These are phyloP conservation scores for Candida verbasci DNA, from an alignment of 805 yeast genomes.

Conservation along the genomic window DNA sequence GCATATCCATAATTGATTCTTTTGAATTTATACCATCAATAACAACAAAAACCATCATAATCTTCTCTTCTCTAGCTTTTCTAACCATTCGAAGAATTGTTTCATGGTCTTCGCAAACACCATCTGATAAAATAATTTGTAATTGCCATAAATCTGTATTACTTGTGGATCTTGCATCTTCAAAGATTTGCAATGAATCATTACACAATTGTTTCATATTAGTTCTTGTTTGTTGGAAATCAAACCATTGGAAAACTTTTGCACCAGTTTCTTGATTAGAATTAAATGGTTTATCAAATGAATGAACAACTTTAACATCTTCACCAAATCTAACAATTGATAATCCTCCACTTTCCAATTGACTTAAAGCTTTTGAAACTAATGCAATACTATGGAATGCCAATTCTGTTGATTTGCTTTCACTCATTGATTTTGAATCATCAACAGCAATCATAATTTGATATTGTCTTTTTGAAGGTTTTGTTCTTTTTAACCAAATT, in stretches of 20 bases:
- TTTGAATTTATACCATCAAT: slow-evolving; percentile 83
- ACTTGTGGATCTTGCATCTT: slow-evolving; percentile 45
- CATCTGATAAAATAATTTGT: slow-evolving; percentile 90
- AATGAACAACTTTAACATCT: slow-evolving; percentile 76
- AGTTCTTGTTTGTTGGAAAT: slow-evolving; percentile 83
- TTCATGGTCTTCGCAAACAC: slow-evolving; percentile 94
- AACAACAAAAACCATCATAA: slow-evolving; percentile 92
- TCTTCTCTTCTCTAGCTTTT: slow-evolving; percentile 83
- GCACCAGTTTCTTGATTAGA: slow-evolving; percentile 69
- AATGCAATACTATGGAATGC: slow-evolving; percentile 94
- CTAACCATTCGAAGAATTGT: slow-evolving; percentile 80
- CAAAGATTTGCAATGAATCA: slow-evolving; percentile 70
- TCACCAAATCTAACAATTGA: slow-evolving; percentile 91
- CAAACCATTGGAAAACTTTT: slow-evolving; percentile 79
- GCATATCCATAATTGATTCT: slow-evolving; percentile 91
- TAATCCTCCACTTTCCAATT: slow-evolving; percentile 89
- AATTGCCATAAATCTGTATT: slow-evolving; percentile 81
- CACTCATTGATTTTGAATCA: slow-evolving; percentile 97
- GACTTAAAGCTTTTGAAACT: slow-evolving; percentile 90
- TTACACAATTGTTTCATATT: slow-evolving; percentile 72
- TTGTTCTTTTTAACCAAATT: slow-evolving; percentile 96
- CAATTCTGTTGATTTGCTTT: slow-evolving; percentile 80
- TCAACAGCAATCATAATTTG: slow-evolving; percentile 97
- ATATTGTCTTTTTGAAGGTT: slow-evolving; percentile 95
- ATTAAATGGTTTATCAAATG: slow-evolving; percentile 81